Conservation (phyloP, 2,329 filamentous ascomycete species). For the Alternaria triticina region DNA sequence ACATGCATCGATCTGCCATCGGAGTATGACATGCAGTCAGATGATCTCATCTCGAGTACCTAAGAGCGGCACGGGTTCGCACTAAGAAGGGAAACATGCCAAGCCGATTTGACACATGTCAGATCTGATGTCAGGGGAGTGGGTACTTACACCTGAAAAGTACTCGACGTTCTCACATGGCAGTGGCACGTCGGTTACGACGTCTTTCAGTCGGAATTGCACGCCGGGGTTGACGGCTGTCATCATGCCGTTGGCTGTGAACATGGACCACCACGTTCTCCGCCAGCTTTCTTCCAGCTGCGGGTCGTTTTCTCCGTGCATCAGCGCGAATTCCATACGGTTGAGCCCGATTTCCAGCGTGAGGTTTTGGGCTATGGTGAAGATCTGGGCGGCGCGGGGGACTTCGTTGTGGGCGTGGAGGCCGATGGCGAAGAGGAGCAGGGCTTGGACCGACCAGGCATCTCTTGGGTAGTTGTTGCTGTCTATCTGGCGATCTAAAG, state of each 20-base stretch:
- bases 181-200: slow-evolving; percentile 71
- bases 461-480: slow-evolving; percentile 42
- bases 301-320: slow-evolving; percentile 68
- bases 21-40: slow-evolving; percentile 1
- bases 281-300: slow-evolving; percentile 83
- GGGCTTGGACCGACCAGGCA: slow-evolving; percentile 73
- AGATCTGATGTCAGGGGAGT: not conserved
- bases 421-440: slow-evolving; percentile 77
- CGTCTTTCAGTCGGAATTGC: slow-evolving; percentile 71
- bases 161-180: slow-evolving; percentile 86
- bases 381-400: slow-evolving; percentile 69
- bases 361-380: slow-evolving; percentile 71
- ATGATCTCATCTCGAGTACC: not conserved
- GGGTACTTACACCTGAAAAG: slow-evolving; percentile 44
- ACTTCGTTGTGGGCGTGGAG: slow-evolving; percentile 79
- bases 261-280: slow-evolving; percentile 89
- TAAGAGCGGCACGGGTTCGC: not conserved
- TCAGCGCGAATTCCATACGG: slow-evolving; percentile 68
- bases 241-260: slow-evolving; percentile 82
- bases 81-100: slow-evolving; percentile 18
- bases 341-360: slow-evolving; percentile 81
- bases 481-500: slow-evolving; percentile 39
- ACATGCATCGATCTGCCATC: not conserved
- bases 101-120: slow-evolving; percentile 11
- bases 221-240: slow-evolving; percentile 78